phyloP scores from a whole-genome alignment of 129 eudicot species.

The Artemisia tridentata region DNA sequence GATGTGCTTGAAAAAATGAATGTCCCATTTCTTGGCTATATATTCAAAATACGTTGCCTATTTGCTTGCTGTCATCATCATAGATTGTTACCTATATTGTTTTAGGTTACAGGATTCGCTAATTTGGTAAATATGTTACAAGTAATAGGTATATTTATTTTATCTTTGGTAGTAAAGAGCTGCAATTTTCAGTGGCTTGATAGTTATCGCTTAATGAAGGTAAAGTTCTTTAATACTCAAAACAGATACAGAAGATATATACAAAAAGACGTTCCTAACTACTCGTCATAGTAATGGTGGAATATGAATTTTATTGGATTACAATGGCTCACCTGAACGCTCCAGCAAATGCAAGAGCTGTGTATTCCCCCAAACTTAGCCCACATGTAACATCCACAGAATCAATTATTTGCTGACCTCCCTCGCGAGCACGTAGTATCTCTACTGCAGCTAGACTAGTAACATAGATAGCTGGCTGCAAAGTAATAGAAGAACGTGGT shows the following conservation, averaged over 20 bases:
- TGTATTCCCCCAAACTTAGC: conserved; percentile 95
- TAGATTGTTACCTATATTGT: neutral
- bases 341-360: conserved; percentile 97
- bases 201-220: neutral
- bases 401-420: conserved; percentile 90
- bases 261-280: neutral
- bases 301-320: neutral
- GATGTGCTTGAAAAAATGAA: conserved; percentile 5
- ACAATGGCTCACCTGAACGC: conserved; percentile 66
- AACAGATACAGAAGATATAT: neutral
- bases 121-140: too few relatives aligned
- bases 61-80: neutral
- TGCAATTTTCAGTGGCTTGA: conserved; percentile 7
- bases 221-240: neutral
- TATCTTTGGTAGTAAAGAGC: too few relatives aligned
- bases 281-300: neutral
- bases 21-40: neutral
- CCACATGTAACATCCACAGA: conserved; percentile 98
- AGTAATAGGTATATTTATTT: too few relatives aligned
- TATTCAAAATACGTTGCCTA: neutral
- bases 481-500: neutral
- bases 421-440: conserved; percentile 86
- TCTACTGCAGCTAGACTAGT: conserved; percentile 97
- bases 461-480: conserved; percentile 96
- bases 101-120: too few relatives aligned